Base-by-base conservation (phyloP, 495 filamentous ascomycete species). In the Letharia lupina region DNA sequence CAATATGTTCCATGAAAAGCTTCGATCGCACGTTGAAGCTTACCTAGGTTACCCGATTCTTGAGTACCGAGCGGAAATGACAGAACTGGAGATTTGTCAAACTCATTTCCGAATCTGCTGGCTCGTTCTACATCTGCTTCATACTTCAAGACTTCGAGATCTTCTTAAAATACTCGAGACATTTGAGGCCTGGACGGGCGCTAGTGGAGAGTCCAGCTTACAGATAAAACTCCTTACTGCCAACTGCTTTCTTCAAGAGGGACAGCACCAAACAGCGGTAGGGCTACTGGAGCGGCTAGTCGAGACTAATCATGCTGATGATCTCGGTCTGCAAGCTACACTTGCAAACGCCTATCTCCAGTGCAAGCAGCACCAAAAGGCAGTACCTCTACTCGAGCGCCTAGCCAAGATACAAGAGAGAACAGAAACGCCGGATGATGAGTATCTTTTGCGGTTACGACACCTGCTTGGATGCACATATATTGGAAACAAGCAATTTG, bases 211-310 rank as follows among this genome's bases (percentile, higher is more conserved):
- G 52, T 65, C 23, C 67, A 54, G 40, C n/a, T 15, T 73, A 65
- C 28, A 71, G 72, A 70, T 71, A 73, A 42, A 59, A 47, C n/a
- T 72, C 76, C 58, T 75, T 72, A 50, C 56, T 50, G 28, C 72
- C 74, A 68, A 78, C 77, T 68, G 31, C 15, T 12, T 62, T 2
- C 11, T 52, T 3, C 0, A 41, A 58, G 62, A 73, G 57, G 67
- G 70, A 61, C 74, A 70, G 48, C 69, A 70, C 18, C 63, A 74
- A 52, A 45, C 73, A 60, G 67, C 62, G 28, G 40, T 61, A 18
- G 37, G 44, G 12, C 69, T 13, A 1, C n/a, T 61, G 70, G 68
- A 79, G 62, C 65, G 74, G 47, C 66, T 76, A 28, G 70, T 79
- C 20, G 54, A 65, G 7, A 68, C 76, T 4, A 74, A 60, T 8